Conservation (phyloP, 2,329 filamentous ascomycete species). For the Chaetomiaceae sp. region DNA sequence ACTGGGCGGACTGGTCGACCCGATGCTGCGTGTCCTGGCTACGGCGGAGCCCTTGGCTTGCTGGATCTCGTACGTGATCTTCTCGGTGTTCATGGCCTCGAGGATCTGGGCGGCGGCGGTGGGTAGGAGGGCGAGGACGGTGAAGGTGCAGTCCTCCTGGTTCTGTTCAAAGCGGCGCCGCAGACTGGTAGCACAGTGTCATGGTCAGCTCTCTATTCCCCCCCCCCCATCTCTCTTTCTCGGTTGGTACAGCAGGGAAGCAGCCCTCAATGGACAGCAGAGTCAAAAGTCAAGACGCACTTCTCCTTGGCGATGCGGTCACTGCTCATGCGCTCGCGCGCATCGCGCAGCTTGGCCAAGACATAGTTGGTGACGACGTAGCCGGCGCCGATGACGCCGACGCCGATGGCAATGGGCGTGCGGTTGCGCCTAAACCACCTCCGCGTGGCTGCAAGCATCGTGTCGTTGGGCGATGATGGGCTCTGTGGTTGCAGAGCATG, state of each 20-base stretch:
- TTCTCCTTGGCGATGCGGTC: conserved; percentile 96
- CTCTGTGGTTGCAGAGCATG: conserved; percentile 4
- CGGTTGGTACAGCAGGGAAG: too few species aligned
- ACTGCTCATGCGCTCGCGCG: conserved; percentile 92
- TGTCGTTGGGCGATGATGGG: neutral
- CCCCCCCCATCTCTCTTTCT: too few species aligned
- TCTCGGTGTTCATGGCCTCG: conserved; percentile 82
- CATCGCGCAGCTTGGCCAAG: conserved; percentile 83
- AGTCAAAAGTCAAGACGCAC: conserved; percentile 44
- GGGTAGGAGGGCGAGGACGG: conserved; percentile 89
- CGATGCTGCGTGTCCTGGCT: conserved; percentile 42
- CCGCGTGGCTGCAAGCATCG: conserved; percentile 67
- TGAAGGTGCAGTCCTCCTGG: conserved; percentile 97
- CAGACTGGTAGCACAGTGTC: conserved; percentile 54
- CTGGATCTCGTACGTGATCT: conserved; percentile 89
- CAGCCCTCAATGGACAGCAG: too few species aligned
- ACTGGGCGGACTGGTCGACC: conserved; percentile 52
- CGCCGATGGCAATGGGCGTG: conserved; percentile 81
- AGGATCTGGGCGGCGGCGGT: conserved; percentile 88
- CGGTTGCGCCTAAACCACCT: conserved; percentile 91
- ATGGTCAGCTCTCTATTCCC: too few species aligned
- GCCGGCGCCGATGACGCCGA: conserved; percentile 80
- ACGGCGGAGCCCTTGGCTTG: conserved; percentile 71
- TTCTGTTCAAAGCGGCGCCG: conserved; percentile 97
- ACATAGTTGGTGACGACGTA: conserved; percentile 94